Percentiles rank a stretch among this genome's conserved stretches.
These are phyloP conservation scores for Gremmenia infestans DNA, from an alignment of 2,329 filamentous ascomycete species.

Conservation along the genomic window DNA sequence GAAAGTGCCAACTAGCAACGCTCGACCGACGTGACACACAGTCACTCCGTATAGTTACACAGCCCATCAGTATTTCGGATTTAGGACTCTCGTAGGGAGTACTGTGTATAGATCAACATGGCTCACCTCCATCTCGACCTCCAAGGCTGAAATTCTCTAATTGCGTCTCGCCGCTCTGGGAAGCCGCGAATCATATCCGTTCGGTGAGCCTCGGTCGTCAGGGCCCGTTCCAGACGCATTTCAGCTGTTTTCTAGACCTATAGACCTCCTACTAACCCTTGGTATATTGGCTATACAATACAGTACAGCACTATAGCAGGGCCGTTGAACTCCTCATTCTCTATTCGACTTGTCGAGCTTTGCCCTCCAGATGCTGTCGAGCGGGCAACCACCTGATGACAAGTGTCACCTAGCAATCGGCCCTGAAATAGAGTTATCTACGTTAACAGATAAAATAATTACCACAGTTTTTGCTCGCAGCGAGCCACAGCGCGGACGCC, in stretches of 20 bases:
- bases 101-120: not conserved
- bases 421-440: not conserved
- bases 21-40: constrained; percentile 1
- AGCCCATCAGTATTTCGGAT: no score
- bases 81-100: no score
- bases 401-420: not conserved
- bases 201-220: no score
- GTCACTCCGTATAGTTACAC: not conserved
- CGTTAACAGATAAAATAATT: not conserved
- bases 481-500: not conserved
- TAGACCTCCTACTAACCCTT: no score
- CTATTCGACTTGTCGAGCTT: no score
- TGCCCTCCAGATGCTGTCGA: not conserved
- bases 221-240: no score
- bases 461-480: not conserved
- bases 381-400: not conserved
- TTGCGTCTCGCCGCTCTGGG: not conserved
- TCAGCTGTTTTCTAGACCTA: no score
- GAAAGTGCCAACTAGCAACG: not conserved
- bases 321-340: no score
- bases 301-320: no score
- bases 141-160: not conserved
- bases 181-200: no score
- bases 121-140: not conserved
- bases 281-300: no score